Evolutionary conservation across 768 basidiomycete genomes (phyloP).

Genomic region (Fibroporia radiculosa): DNA sequence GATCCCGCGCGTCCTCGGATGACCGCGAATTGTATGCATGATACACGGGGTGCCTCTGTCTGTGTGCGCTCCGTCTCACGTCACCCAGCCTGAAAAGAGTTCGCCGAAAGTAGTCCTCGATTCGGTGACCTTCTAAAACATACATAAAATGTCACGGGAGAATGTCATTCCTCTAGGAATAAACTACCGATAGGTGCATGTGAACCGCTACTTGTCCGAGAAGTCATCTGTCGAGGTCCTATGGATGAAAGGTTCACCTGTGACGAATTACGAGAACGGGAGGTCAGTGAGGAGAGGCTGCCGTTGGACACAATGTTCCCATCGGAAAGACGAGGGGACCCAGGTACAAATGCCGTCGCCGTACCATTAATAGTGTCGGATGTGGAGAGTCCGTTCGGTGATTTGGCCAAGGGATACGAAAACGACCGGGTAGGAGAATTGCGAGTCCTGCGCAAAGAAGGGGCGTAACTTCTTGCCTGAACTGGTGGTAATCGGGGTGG

Average conservation of each 20-base stretch:
- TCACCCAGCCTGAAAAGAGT: too few species aligned
- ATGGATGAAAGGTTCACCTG: constrained; percentile 54
- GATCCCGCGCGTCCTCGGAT: neutral
- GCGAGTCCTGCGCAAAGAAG: constrained; percentile 13
- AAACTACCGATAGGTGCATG: constrained; percentile 6
- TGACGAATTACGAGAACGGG: constrained; percentile 62
- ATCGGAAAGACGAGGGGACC: constrained; percentile 20
- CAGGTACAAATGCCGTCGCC: constrained; percentile 17
- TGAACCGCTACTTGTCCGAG: constrained; percentile 26
- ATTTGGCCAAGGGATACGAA: constrained; percentile 13
- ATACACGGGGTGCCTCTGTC: too few species aligned
- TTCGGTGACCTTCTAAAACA: neutral
- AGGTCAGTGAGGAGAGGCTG: constrained; percentile 34
- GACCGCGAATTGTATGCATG: too few species aligned
- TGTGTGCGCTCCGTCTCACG: too few species aligned
- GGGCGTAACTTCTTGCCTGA: constrained; percentile 9
- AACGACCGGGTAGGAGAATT: constrained; percentile 21
- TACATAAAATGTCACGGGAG: too few species aligned
- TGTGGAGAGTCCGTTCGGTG: constrained; percentile 6
- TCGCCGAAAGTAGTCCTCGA: neutral
- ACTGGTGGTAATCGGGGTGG: constrained; percentile 13
- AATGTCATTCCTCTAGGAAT: constrained; percentile 1
- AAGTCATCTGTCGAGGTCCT: constrained; percentile 37
- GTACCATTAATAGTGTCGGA: constrained; percentile 13
- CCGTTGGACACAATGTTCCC: constrained; percentile 21